These are phyloP conservation scores for Flaveria floridana DNA, from an alignment of 140 eudicot species.

Conservation along the genomic window DNA sequence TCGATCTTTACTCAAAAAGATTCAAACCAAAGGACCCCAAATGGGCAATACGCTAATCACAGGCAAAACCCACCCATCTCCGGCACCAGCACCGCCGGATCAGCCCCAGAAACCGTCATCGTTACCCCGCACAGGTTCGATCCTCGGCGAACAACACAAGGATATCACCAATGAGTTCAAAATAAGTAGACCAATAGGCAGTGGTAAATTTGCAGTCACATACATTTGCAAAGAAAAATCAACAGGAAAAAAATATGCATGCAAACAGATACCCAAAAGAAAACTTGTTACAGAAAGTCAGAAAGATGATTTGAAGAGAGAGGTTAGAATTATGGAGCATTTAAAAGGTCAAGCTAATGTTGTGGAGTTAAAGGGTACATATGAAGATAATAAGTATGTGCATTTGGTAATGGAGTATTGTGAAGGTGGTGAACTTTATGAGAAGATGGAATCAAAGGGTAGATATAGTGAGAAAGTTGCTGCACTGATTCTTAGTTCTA, in stretches of 20 bases:
- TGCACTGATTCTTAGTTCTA: slow-evolving; percentile 51
- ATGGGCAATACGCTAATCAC: slow-evolving; percentile 23
- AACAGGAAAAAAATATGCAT: slow-evolving; percentile 54
- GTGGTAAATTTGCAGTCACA: slow-evolving; percentile 56
- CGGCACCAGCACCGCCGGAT: background rate
- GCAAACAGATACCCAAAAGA: slow-evolving; percentile 54
- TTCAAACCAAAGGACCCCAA: background rate
- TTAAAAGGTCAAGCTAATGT: slow-evolving; percentile 48
- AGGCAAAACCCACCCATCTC: background rate
- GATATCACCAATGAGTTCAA: slow-evolving; percentile 36
- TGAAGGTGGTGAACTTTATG: slow-evolving; percentile 70
- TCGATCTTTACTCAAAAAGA: background rate
- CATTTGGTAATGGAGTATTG: slow-evolving; percentile 73
- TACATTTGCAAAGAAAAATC: slow-evolving; percentile 44
- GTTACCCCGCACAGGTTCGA: background rate
- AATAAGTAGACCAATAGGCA: slow-evolving; percentile 43
- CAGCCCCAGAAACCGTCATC: background rate
- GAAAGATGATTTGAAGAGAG: slow-evolving; percentile 54
- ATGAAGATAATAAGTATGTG: slow-evolving; percentile 52
- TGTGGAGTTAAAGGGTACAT: slow-evolving; percentile 48
- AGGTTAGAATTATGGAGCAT: slow-evolving; percentile 53
- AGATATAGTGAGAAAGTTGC: slow-evolving; percentile 53
- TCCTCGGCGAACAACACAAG: slow-evolving; percentile 35
- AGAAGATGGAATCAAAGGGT: slow-evolving; percentile 57
- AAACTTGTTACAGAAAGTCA: slow-evolving; percentile 47